Conservation (phyloP, 2,329 filamentous ascomycete species). For the Aspergillus transmontanensis region DNA sequence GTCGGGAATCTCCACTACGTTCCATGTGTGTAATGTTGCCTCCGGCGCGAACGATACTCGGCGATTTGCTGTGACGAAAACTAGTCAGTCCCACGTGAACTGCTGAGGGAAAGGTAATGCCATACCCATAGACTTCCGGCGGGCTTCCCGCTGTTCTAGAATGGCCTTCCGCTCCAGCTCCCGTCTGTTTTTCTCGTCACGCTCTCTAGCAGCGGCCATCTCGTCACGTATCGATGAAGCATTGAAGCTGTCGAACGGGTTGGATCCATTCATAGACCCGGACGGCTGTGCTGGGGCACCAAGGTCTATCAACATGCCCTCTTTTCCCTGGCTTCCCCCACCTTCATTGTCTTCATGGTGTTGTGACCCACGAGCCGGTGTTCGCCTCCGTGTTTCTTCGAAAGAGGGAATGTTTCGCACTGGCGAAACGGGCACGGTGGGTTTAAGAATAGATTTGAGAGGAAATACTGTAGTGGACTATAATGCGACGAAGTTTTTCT, state of each 20-base stretch:
- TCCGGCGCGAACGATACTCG: constrained; percentile 97
- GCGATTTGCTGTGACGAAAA: constrained; percentile 64
- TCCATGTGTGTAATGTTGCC: constrained; percentile 95
- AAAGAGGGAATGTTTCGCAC: constrained; percentile 67
- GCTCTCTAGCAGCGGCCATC: constrained; percentile 68
- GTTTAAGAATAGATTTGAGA: constrained; percentile 77
- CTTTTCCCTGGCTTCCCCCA: constrained; percentile 24
- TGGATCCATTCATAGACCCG: constrained; percentile 43
- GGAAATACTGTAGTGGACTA: constrained; percentile 45
- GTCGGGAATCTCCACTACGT: constrained; percentile 85
- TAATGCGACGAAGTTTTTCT: constrained; percentile 21
- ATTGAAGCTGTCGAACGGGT: constrained; percentile 52
- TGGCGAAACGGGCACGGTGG: constrained; percentile 66
- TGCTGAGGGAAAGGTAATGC: background rate
- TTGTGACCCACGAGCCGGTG: constrained; percentile 37
- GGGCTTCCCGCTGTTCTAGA: constrained; percentile 76
- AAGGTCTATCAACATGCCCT: constrained; percentile 47
- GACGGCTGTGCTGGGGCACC: constrained; percentile 41
- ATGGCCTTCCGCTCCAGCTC: constrained; percentile 62
- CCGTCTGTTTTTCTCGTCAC: constrained; percentile 66
- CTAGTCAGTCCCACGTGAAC: constrained; percentile 18
- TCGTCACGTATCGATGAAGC: constrained; percentile 45
- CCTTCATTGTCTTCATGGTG: constrained; percentile 22
- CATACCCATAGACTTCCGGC: constrained; percentile 81
- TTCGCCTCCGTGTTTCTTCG: constrained; percentile 52